Conservation (phyloP, 2,329 filamentous ascomycete genomes). For the Monilinia polystroma region DNA sequence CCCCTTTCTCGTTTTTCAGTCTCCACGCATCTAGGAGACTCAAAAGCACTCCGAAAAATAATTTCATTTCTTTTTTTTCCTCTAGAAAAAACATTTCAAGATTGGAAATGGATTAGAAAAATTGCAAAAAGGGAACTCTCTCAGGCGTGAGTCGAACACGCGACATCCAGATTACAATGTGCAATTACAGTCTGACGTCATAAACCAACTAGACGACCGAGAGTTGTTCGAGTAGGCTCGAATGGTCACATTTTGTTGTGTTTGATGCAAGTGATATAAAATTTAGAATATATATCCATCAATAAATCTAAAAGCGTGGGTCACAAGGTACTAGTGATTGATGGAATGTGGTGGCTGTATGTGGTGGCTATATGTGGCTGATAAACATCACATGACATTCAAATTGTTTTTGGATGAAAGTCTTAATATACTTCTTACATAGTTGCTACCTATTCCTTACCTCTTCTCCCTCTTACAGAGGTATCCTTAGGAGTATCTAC, state of each 20-base stretch:
- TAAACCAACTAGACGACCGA: slow-evolving; percentile 26
- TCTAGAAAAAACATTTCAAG: neutral
- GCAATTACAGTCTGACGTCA: slow-evolving; percentile 25
- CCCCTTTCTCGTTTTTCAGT: too few relatives aligned
- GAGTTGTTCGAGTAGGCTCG: slow-evolving; percentile 14
- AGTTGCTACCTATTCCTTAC: too few relatives aligned
- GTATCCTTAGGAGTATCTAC: too few relatives aligned
- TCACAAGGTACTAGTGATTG: too few relatives aligned
- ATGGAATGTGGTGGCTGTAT: too few relatives aligned
- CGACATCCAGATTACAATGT: slow-evolving; percentile 15
- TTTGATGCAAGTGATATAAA: accelerated
- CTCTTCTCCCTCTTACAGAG: too few relatives aligned
- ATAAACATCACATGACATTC: too few relatives aligned
- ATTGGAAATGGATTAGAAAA: neutral
- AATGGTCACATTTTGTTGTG: slow-evolving; percentile 19
- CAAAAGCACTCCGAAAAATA: neutral
- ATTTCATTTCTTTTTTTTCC: neutral
- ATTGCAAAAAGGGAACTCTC: neutral
- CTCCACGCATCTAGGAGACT: too few relatives aligned
- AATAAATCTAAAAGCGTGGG: too few relatives aligned
- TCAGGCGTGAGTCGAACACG: slow-evolving; percentile 25
- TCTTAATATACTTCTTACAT: too few relatives aligned
- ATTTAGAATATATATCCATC: neutral
- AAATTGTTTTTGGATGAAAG: too few relatives aligned
- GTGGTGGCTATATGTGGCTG: too few relatives aligned